Base-by-base conservation (phyloP, 2,329 filamentous ascomycete genomes). In the Claviceps lovelessii region DNA sequence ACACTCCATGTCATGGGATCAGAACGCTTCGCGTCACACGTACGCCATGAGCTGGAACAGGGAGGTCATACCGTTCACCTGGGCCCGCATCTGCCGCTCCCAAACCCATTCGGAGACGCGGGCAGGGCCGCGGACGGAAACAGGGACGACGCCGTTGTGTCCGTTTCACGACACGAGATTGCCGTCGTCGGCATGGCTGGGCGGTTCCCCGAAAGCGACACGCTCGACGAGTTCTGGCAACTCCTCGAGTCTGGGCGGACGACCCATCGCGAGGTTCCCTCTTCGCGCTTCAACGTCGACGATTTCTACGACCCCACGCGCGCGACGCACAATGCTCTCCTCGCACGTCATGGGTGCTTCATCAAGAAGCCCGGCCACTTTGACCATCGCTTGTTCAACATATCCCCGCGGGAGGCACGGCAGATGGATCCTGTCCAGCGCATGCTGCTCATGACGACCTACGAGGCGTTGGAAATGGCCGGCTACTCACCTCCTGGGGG, bases 301-400 rank as follows among this genome's bases (percentile, higher is more conserved):
- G 29, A 33, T 5, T 48, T 48, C 6, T 31, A 47, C 15, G 46
- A 48, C 3, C 46, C 13, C 1, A 33, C 46, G 9, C 29, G 46
- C 28, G 29, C 28, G 19, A 48, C 46, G 28, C 46, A 48, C 8
- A 29, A 46, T 8, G 44, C 44, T 29, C 44, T 46, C 11, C 13
- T 48, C 15, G 28, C 29, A 4, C 46, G 29, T 4, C 46, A 80
- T 58, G 86, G 86, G 8, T 87, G 84, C 68, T 90, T 70, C 59
- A 68, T 88, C 54, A 78, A 88, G 41, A 76, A 87, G 52, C 85
- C 86, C 0, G 85, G 84, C 49, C 72, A 84, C 11, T 90, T 91
- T 60, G 87, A 91, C 62, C 79, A 85, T 1, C 74, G 79, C 0
- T 90, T 91, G 72, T 91, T 91, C 76, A 88, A 88, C 67, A 90